A percentile compares a stretch with the other conserved stretches of the same genome.
These are phyloP conservation scores for Boletellus ananas DNA, from an alignment of 768 basidiomycete genomes.

Conservation along the genomic window DNA sequence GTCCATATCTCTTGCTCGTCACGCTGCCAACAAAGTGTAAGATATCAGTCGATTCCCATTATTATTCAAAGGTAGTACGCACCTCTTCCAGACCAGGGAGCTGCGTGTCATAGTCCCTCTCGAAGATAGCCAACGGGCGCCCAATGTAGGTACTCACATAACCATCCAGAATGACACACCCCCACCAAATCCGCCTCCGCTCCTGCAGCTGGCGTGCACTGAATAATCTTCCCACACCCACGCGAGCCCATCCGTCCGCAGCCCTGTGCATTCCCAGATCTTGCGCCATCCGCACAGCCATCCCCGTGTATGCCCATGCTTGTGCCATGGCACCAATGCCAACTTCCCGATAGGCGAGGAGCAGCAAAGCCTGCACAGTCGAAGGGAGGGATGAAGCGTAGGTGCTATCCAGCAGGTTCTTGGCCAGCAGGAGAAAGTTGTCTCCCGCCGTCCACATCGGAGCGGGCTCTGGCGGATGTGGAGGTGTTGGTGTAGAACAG, in stretches of 20 bases:
- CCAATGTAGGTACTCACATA: conserved; percentile 80
- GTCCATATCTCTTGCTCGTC: conserved; percentile 62
- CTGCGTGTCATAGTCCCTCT: conserved; percentile 71
- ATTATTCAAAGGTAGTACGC: neutral
- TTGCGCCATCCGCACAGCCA: conserved; percentile 92
- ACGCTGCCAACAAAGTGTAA: conserved; percentile 35
- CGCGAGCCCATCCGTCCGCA: conserved; percentile 74
- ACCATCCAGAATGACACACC: conserved; percentile 74
- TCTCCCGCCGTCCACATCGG: conserved; percentile 85
- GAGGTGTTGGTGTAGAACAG: conserved; percentile 30
- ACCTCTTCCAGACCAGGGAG: conserved; percentile 62
- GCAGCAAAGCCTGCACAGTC: conserved; percentile 74
- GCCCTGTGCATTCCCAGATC: conserved; percentile 80
- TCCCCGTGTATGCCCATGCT: conserved; percentile 82
- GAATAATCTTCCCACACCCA: conserved; percentile 55
- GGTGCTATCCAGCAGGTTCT: conserved; percentile 57
- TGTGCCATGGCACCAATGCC: conserved; percentile 88
- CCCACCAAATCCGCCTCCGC: conserved; percentile 73
- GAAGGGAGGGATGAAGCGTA: conserved; percentile 71
- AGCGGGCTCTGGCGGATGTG: conserved; percentile 41
- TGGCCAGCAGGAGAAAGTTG: conserved; percentile 63
- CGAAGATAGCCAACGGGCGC: conserved; percentile 70
- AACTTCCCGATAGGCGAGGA: conserved; percentile 81
- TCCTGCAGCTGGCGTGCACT: conserved; percentile 60
- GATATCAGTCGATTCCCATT: neutral